Conservation (phyloP, 805 yeast species). For the Kodamaea hsintzibuensis region DNA sequence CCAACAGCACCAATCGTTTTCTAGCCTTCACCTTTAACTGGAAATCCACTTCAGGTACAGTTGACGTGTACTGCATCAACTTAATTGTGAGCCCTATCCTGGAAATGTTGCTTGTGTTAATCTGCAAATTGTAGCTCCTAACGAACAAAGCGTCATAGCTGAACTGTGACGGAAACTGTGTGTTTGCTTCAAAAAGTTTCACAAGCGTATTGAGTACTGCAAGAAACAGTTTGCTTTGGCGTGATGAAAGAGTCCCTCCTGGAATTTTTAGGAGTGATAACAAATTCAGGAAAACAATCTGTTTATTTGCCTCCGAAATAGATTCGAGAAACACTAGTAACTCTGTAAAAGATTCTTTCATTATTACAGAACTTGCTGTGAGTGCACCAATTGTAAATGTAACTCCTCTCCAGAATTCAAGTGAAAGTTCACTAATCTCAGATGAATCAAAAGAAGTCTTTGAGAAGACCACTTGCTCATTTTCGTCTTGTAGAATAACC, state of each 20-base stretch:
- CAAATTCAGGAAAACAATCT: constrained; percentile 14
- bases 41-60: neutral
- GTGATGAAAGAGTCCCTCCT: constrained; percentile 10
- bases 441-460: neutral
- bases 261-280: constrained; percentile 21
- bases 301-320: constrained; percentile 19
- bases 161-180: constrained; percentile 29
- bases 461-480: neutral
- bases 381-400: constrained; percentile 56
- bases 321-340: constrained; percentile 33
- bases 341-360: constrained; percentile 42
- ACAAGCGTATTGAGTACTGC: constrained; percentile 32
- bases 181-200: constrained; percentile 41
- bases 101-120: constrained; percentile 44
- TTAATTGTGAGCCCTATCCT: constrained; percentile 43
- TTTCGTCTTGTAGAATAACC: neutral
- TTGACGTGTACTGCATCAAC: constrained; percentile 43
- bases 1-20: constrained; percentile 25
- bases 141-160: constrained; percentile 40
- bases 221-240: constrained; percentile 24
- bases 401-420: constrained; percentile 57
- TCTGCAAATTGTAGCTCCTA: constrained; percentile 55
- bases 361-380: constrained; percentile 48
- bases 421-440: constrained; percentile 14
- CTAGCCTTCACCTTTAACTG: constrained; percentile 15